Percentiles rank a stretch among this genome's conserved stretches.
These are phyloP conservation scores for Pholiota conissans DNA, from an alignment of 768 basidiomycete species.

Conservation along the genomic window DNA sequence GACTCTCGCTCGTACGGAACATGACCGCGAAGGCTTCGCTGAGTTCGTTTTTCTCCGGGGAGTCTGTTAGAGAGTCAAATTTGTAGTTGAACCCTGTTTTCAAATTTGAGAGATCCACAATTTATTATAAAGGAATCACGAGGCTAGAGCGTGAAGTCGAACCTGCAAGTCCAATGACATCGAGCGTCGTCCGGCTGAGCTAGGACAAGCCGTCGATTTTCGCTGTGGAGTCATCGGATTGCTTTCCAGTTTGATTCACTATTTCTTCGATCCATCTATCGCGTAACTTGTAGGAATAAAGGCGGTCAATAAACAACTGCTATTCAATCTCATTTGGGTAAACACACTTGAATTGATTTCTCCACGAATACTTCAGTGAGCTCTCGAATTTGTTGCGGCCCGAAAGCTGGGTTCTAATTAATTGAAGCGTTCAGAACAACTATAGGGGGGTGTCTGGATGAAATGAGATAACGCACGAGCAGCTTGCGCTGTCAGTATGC, in stretches of 20 bases:
- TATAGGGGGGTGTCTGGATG: too few species aligned
- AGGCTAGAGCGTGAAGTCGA: too few species aligned
- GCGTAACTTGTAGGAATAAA: conserved; percentile 36
- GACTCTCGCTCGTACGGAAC: conserved; percentile 39
- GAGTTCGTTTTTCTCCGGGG: conserved; percentile 43
- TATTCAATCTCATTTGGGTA: neutral
- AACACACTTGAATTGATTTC: conserved; percentile 46
- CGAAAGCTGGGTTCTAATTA: conserved; percentile 64
- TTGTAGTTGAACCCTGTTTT: conserved; percentile 29
- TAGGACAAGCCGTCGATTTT: conserved; percentile 62
- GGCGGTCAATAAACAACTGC: neutral
- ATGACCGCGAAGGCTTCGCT: conserved; percentile 47
- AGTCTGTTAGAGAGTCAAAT: conserved; percentile 24
- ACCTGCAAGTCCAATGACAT: conserved; percentile 74
- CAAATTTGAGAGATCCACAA: neutral
- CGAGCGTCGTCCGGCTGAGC: conserved; percentile 68
- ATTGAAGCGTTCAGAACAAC: neutral
- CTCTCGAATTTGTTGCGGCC: conserved; percentile 53
- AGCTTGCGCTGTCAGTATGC: conserved; percentile 34
- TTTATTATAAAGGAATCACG: too few species aligned
- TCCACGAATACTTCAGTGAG: conserved; percentile 52
- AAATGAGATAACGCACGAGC: conserved; percentile 28
- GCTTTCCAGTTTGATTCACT: conserved; percentile 17
- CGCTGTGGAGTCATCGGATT: conserved; percentile 15
- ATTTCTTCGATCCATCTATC: conserved; percentile 45